Conservation (phyloP, 139 green algal genomes). For the Chlamydomonas sphaeroides region DNA sequence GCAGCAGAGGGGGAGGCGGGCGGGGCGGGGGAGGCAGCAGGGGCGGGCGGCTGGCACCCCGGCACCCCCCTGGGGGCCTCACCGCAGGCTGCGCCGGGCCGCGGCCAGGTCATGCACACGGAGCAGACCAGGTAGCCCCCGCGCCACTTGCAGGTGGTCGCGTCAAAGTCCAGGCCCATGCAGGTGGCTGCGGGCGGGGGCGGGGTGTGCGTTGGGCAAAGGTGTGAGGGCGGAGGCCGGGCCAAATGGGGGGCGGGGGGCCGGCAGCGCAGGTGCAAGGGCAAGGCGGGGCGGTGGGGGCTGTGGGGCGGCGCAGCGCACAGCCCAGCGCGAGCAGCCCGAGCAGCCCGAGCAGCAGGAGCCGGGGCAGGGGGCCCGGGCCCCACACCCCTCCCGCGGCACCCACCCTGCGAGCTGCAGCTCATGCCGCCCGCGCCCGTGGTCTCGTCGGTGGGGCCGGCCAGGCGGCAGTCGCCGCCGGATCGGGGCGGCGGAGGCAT, state of each 20-base stretch:
- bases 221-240: background rate
- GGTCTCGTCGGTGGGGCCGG: background rate
- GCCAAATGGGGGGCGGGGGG: no score
- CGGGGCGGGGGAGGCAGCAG: no score
- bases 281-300: background rate
- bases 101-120: slow-evolving; percentile 1
- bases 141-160: background rate
- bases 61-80: no score
- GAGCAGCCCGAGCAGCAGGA: no score
- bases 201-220: background rate
- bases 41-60: no score
- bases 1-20: no score
- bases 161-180: slow-evolving; percentile 4
- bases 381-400: no score
- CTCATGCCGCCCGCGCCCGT: background rate
- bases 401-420: background rate
- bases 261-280: background rate
- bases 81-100: background rate
- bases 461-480: background rate
- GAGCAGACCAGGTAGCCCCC: slow-evolving; percentile 7
- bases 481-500: background rate
- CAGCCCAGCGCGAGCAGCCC: no score
- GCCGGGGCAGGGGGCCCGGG: no score
- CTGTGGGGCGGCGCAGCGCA: background rate
- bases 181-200: background rate